Base-by-base conservation (phyloP, 228 moss, liverwort and hornwort genomes). In the Sphagnum magellanicum region DNA sequence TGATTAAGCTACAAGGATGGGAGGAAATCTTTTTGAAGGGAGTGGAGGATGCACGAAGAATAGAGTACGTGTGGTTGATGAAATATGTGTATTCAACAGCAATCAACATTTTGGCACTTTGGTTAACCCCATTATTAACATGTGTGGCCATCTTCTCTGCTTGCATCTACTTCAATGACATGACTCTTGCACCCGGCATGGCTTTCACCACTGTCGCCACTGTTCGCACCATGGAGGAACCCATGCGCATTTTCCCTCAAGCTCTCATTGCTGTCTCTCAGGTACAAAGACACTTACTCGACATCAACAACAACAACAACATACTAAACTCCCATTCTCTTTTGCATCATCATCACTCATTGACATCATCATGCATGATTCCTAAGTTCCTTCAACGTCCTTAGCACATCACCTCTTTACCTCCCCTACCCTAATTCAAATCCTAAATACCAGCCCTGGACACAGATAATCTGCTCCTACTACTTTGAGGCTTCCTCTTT, bases 1-100 rank as follows among this genome's bases (percentile, higher is more conserved):
- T 95, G 63, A 92, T 96, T n/a, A 96, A 96, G 80, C 86, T 96
- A 15, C 96, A 96, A 88, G 96, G 89, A 59, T 96, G 91, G 91
- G 92, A 96, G 59, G 71, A 76, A 1, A 86, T 81, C 57, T 92
- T 96, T 72, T 79, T 91, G 13, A 74, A 75, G 52, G 79, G 77
- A 16, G 89, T 96, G 13, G 79, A 79, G 74, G 61, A 63, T 48
- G 89, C 89, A 47, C 79, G 96, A 71, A 17, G 61, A 16, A 51
- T 66, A 59, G 96, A 96, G 75, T 96, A 73, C 78, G 5, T 11
- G 6, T 78, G 81, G 70, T 61, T 92, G 0, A 66, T 78, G 61
- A 84, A 75, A 48, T 93, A 79, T 67, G 83, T 87, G 89, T 93
- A 90, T 63, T 32, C 61, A 48, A 75, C 77, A 15, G 84, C 83